Evolutionary conservation across 108 stramenopile genomes (phyloP).

Genomic region (Pseudonitzschia pungens): DNA sequence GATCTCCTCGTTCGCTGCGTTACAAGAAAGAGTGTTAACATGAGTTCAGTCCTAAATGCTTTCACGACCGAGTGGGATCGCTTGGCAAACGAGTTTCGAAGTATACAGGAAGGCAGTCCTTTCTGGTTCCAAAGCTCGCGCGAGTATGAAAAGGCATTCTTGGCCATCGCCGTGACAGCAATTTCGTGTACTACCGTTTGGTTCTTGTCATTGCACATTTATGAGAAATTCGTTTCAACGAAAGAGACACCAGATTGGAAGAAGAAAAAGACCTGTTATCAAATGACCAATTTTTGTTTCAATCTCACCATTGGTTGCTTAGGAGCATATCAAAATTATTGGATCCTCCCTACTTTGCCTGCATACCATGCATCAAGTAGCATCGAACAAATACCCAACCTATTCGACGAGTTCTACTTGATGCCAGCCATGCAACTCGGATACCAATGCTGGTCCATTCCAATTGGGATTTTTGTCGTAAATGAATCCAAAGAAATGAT

Average conservation of each 20-base stretch:
- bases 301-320: conserved; percentile 49
- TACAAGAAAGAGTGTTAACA: neutral
- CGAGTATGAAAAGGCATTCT: conserved; percentile 3
- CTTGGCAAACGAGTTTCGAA: neutral
- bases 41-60: neutral
- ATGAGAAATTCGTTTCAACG: neutral
- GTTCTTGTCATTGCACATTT: conserved; percentile 4
- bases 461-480: conserved; percentile 52
- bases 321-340: conserved; percentile 46
- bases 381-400: conserved; percentile 39
- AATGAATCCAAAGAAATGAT: conserved; percentile 64
- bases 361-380: conserved; percentile 20
- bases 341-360: conserved; percentile 25
- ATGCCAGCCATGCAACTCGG: conserved; percentile 61
- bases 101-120: neutral
- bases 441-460: conserved; percentile 74
- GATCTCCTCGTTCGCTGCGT: too few relatives aligned
- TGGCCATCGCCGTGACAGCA: conserved; percentile 22
- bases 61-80: conserved; percentile 2
- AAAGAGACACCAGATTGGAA: conserved; percentile 4
- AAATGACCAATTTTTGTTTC: conserved; percentile 59
- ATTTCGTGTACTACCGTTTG: conserved; percentile 13
- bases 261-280: conserved; percentile 38
- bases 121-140: neutral
- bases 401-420: conserved; percentile 42